Conservation (phyloP, 225 moss, liverwort and hornwort genomes). For the Asterella californica region DNA sequence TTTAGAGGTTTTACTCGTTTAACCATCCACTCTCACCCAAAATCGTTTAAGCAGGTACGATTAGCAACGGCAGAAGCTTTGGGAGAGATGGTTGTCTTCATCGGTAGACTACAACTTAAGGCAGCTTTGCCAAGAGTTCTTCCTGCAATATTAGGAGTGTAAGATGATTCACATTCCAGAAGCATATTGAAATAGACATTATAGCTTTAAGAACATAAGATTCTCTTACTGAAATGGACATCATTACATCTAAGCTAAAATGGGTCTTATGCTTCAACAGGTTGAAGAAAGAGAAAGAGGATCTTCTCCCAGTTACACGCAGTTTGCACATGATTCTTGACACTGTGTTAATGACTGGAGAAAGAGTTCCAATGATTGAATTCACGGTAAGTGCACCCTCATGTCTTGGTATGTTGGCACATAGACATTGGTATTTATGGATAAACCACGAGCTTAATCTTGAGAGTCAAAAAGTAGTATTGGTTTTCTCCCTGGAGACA, state of each 20-base stretch:
- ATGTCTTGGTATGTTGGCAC: neutral
- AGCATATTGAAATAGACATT: neutral
- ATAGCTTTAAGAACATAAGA: neutral
- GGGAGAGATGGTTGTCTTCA: slow-evolving; percentile 70
- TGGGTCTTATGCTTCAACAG: slow-evolving; percentile 25
- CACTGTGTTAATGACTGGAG: slow-evolving; percentile 57
- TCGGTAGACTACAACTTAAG: slow-evolving; percentile 61
- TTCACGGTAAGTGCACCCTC: slow-evolving; percentile 34
- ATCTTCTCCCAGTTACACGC: slow-evolving; percentile 67
- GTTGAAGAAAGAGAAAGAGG: slow-evolving; percentile 61
- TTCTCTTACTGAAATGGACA: neutral
- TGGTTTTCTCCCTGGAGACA: neutral
- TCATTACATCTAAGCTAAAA: neutral
- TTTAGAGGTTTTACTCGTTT: neutral
- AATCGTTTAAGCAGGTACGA: slow-evolving; percentile 52
- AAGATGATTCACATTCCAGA: slow-evolving; percentile 19
- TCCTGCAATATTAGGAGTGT: slow-evolving; percentile 84
- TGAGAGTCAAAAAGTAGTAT: neutral
- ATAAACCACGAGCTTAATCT: neutral
- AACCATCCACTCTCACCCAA: neutral
- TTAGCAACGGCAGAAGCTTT: slow-evolving; percentile 70
- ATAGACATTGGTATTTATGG: neutral
- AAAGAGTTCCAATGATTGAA: slow-evolving; percentile 64
- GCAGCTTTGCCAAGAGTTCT: slow-evolving; percentile 76
- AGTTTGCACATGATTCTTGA: slow-evolving; percentile 73